phyloP scores from a whole-genome alignment of 352 stramenopile genomes.

The Globisporangium nunn region DNA sequence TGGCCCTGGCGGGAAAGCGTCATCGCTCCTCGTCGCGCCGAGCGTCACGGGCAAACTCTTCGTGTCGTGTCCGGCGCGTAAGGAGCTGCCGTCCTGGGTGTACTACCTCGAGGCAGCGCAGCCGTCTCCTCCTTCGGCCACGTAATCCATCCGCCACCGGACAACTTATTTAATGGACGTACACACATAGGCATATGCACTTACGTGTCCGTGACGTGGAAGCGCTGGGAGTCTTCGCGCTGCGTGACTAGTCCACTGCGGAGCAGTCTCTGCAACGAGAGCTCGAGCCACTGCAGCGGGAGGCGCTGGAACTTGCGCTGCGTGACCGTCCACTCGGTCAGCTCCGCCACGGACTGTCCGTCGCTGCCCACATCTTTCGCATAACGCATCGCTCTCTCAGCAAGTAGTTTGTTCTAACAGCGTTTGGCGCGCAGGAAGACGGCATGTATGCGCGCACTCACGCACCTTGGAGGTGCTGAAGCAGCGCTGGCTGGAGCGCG shows the following conservation, averaged over 20 bases:
- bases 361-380: background rate
- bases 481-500: slow-evolving; percentile 34
- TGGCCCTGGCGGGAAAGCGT: slow-evolving; percentile 1
- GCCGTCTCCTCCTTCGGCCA: background rate
- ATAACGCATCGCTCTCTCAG: background rate
- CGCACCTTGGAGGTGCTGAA: slow-evolving; percentile 31
- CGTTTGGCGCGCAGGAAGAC: background rate
- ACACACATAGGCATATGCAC: background rate
- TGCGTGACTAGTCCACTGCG: slow-evolving; percentile 19
- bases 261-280: slow-evolving; percentile 26
- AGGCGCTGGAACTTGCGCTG: slow-evolving; percentile 42
- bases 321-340: slow-evolving; percentile 40
- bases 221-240: slow-evolving; percentile 29
- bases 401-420: background rate
- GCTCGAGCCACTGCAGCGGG: slow-evolving; percentile 46
- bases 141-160: background rate
- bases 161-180: slow-evolving; percentile 3
- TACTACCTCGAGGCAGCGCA: slow-evolving; percentile 68
- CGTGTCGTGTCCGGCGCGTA: slow-evolving; percentile 60
- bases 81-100: slow-evolving; percentile 77
- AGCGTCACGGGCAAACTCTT: slow-evolving; percentile 67
- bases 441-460: background rate
- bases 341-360: slow-evolving; percentile 28
- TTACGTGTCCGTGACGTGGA: slow-evolving; percentile 8
- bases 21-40: background rate